phyloP scores from a whole-genome alignment of 2,329 filamentous ascomycete species.

The Beauveria asiatica region DNA sequence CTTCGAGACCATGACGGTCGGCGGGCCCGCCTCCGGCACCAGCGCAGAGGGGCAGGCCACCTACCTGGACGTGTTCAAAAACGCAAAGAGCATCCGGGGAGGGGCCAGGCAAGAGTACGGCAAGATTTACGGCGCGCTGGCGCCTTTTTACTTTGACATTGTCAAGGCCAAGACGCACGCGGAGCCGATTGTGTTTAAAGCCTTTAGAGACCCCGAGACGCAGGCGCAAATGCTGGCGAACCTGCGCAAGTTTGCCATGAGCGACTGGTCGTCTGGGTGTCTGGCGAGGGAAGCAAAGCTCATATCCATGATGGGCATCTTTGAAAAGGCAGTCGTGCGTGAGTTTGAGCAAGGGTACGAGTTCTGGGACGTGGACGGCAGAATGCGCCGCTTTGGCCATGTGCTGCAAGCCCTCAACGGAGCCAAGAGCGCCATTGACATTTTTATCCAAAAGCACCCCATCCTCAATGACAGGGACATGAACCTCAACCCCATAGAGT shows the following conservation, averaged over 20 bases:
- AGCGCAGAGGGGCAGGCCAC: conserved; percentile 51
- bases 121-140: conserved; percentile 79
- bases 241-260: conserved; percentile 66
- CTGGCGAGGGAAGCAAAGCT: conserved; percentile 62
- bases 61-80: conserved; percentile 60
- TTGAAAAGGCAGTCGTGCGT: conserved; percentile 80
- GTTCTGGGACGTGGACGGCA: conserved; percentile 76
- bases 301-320: conserved; percentile 65
- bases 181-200: conserved; percentile 76
- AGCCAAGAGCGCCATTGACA: conserved; percentile 66
- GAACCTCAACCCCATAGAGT: conserved; percentile 64
- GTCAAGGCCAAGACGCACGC: conserved; percentile 62
- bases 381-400: conserved; percentile 82
- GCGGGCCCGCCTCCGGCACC: conserved; percentile 30
- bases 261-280: conserved; percentile 74
- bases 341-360: conserved; percentile 94
- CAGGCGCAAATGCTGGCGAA: conserved; percentile 87
- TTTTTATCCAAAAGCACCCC: conserved; percentile 84
- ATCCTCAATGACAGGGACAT: conserved; percentile 67
- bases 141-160: conserved; percentile 82
- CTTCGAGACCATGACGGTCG: conserved; percentile 67
- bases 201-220: conserved; percentile 78
- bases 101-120: conserved; percentile 84
- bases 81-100: conserved; percentile 70
- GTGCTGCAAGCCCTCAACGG: conserved; percentile 78